These are phyloP conservation scores for Tulasnella calospora DNA, from an alignment of 768 basidiomycete species.

Conservation along the genomic window DNA sequence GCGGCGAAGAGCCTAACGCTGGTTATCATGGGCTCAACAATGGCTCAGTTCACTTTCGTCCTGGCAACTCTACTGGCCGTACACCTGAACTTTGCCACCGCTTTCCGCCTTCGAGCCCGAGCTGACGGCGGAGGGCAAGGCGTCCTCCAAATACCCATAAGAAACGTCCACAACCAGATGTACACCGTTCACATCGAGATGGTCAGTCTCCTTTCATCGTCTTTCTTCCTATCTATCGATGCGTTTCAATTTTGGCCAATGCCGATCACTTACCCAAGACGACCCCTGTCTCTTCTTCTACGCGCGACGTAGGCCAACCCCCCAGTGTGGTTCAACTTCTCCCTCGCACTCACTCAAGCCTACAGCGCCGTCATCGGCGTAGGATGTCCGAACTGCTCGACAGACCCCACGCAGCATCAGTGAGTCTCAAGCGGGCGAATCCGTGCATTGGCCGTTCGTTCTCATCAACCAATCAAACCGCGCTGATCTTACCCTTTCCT, in stretches of 20 bases:
- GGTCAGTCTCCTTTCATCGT: not conserved
- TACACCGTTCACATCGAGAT: conserved; percentile 13
- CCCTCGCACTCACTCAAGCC: not conserved
- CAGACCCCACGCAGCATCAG: not conserved
- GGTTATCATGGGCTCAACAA: not conserved
- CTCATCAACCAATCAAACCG: not conserved
- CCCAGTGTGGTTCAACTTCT: not conserved
- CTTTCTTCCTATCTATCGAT: not conserved
- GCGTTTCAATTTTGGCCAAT: not conserved
- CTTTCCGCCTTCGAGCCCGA: not conserved
- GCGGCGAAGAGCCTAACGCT: not conserved
- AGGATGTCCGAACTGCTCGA: not conserved
- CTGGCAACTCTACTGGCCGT: not conserved
- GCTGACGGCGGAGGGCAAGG: not conserved
- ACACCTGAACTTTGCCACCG: not conserved
- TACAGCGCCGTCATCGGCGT: not conserved
- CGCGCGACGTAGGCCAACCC: not conserved
- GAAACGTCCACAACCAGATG: not conserved
- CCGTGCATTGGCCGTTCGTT: not conserved
- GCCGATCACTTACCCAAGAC: not conserved
- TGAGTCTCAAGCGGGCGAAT: not conserved
- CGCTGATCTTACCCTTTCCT: not conserved
- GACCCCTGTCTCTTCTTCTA: not conserved
- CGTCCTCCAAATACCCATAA: not conserved
- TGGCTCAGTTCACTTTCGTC: not conserved